Evolutionary conservation across 495 filamentous ascomycete genomes (phyloP).

Genomic region (Talaromyces proteolyticus): DNA sequence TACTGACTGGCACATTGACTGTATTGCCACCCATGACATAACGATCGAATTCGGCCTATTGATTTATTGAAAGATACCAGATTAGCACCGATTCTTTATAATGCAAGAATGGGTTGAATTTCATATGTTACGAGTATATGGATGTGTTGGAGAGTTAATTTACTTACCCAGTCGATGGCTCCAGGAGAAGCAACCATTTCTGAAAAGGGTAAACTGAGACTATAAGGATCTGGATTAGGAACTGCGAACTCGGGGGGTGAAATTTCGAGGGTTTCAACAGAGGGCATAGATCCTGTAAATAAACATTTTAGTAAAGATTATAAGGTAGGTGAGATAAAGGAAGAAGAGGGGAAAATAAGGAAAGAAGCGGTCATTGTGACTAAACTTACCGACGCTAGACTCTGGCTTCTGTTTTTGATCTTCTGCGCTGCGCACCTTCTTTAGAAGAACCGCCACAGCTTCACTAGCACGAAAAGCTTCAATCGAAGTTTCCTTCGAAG

Average conservation of each 20-base stretch:
- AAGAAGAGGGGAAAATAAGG: not conserved
- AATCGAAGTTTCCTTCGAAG: constrained; percentile 6
- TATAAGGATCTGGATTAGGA: not conserved
- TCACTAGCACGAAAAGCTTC: constrained; percentile 7
- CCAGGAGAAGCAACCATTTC: constrained; percentile 25
- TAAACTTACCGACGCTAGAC: not conserved
- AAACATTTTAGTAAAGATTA: constrained; percentile 14
- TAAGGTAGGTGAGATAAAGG: constrained; percentile 2
- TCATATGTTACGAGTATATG: too few species aligned
- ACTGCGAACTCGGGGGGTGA: constrained; percentile 1
- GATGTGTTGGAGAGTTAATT: not conserved
- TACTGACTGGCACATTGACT: not conserved
- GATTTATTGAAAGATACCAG: too few species aligned
- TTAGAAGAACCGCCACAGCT: constrained; percentile 6
- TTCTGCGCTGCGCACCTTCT: not conserved
- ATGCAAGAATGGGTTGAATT: too few species aligned
- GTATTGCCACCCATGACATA: constrained; percentile 3
- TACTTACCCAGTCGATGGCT: constrained; percentile 33
- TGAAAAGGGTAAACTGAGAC: constrained; percentile 6
- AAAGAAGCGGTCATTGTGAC: too few species aligned
- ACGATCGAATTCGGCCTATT: constrained; percentile 7
- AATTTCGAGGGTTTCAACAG: constrained; percentile 5
- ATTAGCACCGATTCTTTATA: too few species aligned
- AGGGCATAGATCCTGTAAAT: constrained; percentile 14
- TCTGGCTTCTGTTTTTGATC: not conserved